A percentile compares a stretch with the other conserved stretches of the same genome.
Evolutionary conservation across 225 moss, liverwort and hornwort species (phyloP).

Genomic region (Marchantia paleacea): DNA sequence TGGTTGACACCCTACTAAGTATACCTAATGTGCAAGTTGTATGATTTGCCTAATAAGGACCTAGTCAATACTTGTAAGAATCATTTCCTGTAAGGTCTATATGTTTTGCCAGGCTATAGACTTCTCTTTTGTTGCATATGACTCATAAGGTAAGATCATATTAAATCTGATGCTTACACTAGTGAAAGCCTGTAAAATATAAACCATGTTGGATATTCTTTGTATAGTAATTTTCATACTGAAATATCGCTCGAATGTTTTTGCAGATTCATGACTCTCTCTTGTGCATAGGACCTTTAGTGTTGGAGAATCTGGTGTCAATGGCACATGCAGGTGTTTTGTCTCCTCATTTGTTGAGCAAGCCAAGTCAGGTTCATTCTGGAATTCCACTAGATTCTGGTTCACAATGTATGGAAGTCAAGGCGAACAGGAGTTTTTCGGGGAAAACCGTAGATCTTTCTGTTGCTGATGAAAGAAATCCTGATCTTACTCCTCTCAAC

Average conservation of each 20-base stretch:
- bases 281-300: conserved; percentile 17
- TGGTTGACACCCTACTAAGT: no score
- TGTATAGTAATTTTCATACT: neutral
- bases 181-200: no score
- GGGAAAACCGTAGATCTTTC: neutral
- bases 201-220: no score
- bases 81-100: no score
- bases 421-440: neutral
- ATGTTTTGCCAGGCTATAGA: no score
- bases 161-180: no score
- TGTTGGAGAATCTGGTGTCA: conserved; percentile 30
- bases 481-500: neutral
- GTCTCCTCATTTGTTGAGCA: neutral
- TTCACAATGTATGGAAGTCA: neutral
- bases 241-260: neutral
- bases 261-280: conserved; percentile 31
- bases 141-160: no score
- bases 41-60: no score
- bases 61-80: no score
- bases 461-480: neutral
- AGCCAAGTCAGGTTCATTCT: neutral
- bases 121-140: no score
- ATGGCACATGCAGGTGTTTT: conserved; percentile 25
- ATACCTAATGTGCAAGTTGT: no score
- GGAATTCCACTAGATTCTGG: neutral